phyloP scores from a whole-genome alignment of 306 rosid genomes.

The Prunus dulcis region DNA sequence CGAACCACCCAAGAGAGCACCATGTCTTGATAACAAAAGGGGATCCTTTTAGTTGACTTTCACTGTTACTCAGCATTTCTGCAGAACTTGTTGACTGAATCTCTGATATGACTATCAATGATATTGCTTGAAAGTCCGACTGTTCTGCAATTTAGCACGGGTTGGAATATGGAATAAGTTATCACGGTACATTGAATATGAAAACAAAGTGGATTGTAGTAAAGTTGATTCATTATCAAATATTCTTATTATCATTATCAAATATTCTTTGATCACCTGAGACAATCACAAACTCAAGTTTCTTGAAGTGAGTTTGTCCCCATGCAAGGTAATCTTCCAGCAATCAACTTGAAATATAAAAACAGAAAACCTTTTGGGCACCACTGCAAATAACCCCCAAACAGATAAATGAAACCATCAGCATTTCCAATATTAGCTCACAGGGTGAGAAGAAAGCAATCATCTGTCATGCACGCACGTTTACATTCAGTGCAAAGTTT shows the following conservation, averaged over 20 bases:
- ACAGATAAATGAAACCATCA: not conserved
- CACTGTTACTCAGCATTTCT: not conserved
- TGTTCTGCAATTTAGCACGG: not conserved
- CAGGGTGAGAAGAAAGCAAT: not conserved
- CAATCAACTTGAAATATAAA: conserved; percentile 71
- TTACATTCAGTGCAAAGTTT: not conserved
- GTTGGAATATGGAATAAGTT: not conserved
- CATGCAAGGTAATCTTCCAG: conserved; percentile 78
- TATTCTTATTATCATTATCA: not conserved
- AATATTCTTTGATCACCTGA: conserved; percentile 6
- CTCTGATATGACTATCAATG: not conserved
- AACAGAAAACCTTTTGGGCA: conserved; percentile 69
- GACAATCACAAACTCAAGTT: conserved; percentile 31
- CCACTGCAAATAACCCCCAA: conserved; percentile 50
- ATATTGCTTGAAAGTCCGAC: not conserved
- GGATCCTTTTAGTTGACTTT: not conserved
- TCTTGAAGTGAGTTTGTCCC: conserved; percentile 78
- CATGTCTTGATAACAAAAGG: too few relatives aligned
- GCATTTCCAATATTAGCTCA: not conserved
- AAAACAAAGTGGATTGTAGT: not conserved
- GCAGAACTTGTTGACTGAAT: not conserved
- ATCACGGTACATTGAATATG: not conserved
- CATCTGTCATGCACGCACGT: not conserved
- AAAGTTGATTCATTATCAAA: not conserved
- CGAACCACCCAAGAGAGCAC: not conserved